Percentiles rank a stretch among this genome's conserved stretches.
Conservation (phyloP, 2,329 filamentous ascomycete species). For the Thielaviopsis euricoi region DNA sequence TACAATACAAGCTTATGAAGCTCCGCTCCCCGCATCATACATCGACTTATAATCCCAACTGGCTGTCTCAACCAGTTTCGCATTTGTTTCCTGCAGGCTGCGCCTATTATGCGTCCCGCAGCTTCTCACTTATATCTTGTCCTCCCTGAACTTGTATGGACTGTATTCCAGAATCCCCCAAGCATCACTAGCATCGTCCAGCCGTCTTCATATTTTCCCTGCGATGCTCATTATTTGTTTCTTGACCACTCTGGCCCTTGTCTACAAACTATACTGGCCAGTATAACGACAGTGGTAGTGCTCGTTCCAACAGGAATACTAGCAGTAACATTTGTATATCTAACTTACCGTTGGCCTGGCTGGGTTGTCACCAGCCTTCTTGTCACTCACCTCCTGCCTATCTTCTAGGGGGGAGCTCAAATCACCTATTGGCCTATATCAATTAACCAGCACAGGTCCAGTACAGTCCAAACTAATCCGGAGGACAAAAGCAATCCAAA, state of each 20-base stretch:
- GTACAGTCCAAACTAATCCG: too few relatives aligned
- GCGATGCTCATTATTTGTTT: not conserved
- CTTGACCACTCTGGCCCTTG: not conserved
- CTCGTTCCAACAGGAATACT: too few relatives aligned
- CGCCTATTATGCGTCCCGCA: not conserved
- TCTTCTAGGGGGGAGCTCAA: too few relatives aligned
- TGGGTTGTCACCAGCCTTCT: not conserved
- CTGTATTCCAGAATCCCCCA: not conserved
- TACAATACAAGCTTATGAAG: too few relatives aligned
- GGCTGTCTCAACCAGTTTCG: not conserved
- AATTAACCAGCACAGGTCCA: too few relatives aligned
- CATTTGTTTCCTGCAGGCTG: too few relatives aligned
- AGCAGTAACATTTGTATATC: too few relatives aligned
- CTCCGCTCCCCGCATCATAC: not conserved
- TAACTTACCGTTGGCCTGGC: not conserved
- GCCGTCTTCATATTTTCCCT: not conserved
- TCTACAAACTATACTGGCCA: too few relatives aligned
- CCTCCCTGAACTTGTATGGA: not conserved
- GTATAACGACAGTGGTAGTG: too few relatives aligned
- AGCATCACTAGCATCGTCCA: not conserved
- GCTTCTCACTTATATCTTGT: not conserved
- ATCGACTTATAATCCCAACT: not conserved
- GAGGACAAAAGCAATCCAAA: too few relatives aligned
- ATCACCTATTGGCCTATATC: too few relatives aligned
- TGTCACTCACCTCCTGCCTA: not conserved